phyloP scores from a whole-genome alignment of 2,329 filamentous ascomycete genomes.

The Pseudogymnoascus sp. region DNA sequence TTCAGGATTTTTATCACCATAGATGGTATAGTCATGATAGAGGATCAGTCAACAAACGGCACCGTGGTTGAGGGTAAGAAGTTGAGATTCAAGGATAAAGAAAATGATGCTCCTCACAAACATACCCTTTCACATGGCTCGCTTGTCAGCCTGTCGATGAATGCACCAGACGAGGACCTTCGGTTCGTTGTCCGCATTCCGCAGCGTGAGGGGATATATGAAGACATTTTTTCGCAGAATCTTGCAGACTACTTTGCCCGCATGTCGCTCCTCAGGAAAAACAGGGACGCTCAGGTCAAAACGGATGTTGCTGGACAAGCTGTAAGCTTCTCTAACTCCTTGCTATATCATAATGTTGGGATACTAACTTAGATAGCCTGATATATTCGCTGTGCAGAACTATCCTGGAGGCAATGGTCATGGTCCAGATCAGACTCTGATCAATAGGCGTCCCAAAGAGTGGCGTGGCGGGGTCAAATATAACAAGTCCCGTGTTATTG shows the following conservation, averaged over 20 bases:
- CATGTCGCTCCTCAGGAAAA: slow-evolving; percentile 14
- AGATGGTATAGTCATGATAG: slow-evolving; percentile 79
- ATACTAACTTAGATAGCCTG: background rate
- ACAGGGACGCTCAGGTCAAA: background rate
- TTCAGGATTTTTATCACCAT: slow-evolving; percentile 85
- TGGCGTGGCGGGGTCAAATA: slow-evolving; percentile 84
- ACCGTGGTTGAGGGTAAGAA: slow-evolving; percentile 74
- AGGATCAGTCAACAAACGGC: slow-evolving; percentile 94
- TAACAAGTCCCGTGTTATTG: slow-evolving; percentile 74
- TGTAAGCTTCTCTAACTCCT: slow-evolving; percentile 3
- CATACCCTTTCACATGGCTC: slow-evolving; percentile 30
- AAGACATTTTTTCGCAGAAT: slow-evolving; percentile 61
- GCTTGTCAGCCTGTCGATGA: slow-evolving; percentile 29
- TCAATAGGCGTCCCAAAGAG: slow-evolving; percentile 44
- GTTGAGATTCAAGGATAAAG: slow-evolving; percentile 48
- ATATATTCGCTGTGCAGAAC: slow-evolving; percentile 11
- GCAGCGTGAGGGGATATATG: slow-evolving; percentile 59
- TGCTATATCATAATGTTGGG: background rate
- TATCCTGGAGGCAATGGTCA: background rate
- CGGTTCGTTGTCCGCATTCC: slow-evolving; percentile 84
- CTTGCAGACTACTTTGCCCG: slow-evolving; percentile 57
- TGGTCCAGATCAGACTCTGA: slow-evolving; percentile 11
- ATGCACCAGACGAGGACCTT: slow-evolving; percentile 50
- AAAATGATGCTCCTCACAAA: slow-evolving; percentile 35
- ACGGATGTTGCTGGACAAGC: slow-evolving; percentile 3